Conservation (phyloP, 345 rosid genomes). For the Lenwebbia sp. region DNA sequence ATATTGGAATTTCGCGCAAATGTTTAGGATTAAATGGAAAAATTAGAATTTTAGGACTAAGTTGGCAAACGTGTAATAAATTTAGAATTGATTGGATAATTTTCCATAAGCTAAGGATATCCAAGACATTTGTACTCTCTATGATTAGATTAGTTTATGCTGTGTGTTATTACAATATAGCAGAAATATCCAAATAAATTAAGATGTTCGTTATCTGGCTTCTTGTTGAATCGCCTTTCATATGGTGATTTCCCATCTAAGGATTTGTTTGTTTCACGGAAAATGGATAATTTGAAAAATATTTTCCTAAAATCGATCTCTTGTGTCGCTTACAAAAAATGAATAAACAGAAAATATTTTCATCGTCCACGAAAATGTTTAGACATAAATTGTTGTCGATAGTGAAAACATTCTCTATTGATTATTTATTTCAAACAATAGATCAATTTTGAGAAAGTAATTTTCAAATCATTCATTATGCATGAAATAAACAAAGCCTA, state of each 20-base stretch:
- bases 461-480: too few relatives aligned
- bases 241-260: not conserved
- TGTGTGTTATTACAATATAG: not conserved
- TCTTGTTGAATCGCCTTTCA: not conserved
- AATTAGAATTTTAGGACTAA: not conserved
- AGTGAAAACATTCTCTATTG: too few relatives aligned
- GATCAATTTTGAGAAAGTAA: too few relatives aligned
- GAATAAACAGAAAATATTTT: too few relatives aligned
- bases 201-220: not conserved
- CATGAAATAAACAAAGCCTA: not conserved
- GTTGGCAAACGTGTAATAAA: rapidly evolving
- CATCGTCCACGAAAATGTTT: too few relatives aligned
- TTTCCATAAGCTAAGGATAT: not conserved
- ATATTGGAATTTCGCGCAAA: not conserved
- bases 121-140: not conserved
- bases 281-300: too few relatives aligned
- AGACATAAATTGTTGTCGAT: too few relatives aligned
- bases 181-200: not conserved
- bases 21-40: not conserved
- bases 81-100: not conserved
- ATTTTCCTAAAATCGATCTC: too few relatives aligned
- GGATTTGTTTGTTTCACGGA: too few relatives aligned
- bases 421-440: too few relatives aligned
- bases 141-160: not conserved
- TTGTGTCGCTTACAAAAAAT: too few relatives aligned